A percentile compares a stretch with the other conserved stretches of the same genome.
These are phyloP conservation scores for Penicillium sp. DNA, from an alignment of 2,329 filamentous ascomycete species.

Conservation along the genomic window DNA sequence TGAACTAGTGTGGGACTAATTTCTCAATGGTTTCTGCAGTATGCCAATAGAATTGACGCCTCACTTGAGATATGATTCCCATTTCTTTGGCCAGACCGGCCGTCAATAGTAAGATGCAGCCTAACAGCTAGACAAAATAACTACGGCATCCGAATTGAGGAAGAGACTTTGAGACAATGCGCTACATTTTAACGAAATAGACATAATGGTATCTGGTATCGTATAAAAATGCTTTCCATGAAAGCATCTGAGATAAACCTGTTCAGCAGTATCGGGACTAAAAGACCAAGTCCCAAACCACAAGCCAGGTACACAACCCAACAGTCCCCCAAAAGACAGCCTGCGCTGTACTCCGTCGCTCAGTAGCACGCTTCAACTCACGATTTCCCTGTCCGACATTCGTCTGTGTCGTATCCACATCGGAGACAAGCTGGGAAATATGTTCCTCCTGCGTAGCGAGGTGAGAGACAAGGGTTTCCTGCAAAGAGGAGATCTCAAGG, in stretches of 20 bases:
- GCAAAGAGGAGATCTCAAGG: constrained; percentile 87
- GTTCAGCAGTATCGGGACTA: constrained; percentile 9
- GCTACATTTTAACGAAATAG: background rate
- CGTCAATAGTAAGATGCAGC: background rate
- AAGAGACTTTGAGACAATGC: background rate
- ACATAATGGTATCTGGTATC: constrained; percentile 1
- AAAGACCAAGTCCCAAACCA: constrained; percentile 74
- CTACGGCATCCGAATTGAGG: background rate
- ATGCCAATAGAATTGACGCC: too few species aligned
- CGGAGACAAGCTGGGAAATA: constrained; percentile 82
- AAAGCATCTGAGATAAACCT: background rate
- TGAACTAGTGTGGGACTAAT: too few species aligned
- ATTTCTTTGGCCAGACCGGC: too few species aligned
- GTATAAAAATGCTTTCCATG: background rate
- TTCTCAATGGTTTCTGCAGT: too few species aligned
- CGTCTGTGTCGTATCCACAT: constrained; percentile 76
- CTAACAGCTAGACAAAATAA: background rate
- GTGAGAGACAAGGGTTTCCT: constrained; percentile 83
- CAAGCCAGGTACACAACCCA: constrained; percentile 69
- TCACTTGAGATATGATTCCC: too few species aligned
- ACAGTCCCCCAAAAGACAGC: constrained; percentile 79
- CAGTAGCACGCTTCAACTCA: constrained; percentile 79
- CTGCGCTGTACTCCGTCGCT: constrained; percentile 69
- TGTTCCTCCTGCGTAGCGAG: constrained; percentile 81
- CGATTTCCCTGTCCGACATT: constrained; percentile 89